Conservation (phyloP, 495 filamentous ascomycete genomes). For the Neurospora intermedia region DNA sequence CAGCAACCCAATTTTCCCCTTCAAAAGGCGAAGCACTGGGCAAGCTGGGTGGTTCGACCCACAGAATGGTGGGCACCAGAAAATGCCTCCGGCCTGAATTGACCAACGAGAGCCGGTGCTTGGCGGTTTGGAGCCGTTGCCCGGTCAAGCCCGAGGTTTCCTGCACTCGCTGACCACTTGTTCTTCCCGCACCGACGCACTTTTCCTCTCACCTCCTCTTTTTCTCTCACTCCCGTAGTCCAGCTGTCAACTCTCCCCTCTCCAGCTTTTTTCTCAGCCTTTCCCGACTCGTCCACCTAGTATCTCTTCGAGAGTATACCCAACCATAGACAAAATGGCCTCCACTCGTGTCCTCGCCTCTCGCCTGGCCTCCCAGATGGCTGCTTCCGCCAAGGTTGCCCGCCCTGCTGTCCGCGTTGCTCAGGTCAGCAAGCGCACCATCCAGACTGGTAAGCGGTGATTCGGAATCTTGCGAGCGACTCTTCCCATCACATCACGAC, state of each 20-base stretch:
- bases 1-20: constrained; percentile 16
- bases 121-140: constrained; percentile 20
- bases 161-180: constrained; percentile 24
- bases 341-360: constrained; percentile 60
- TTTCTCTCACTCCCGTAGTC: constrained; percentile 32
- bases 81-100: constrained; percentile 20
- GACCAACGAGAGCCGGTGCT: constrained; percentile 20
- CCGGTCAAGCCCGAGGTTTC: constrained; percentile 28
- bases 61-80: constrained; percentile 15
- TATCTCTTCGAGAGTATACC: background rate
- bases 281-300: constrained; percentile 5
- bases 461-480: background rate
- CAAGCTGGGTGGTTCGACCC: constrained; percentile 14
- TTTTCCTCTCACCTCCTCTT: constrained; percentile 26
- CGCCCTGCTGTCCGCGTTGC: constrained; percentile 55
- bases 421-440: constrained; percentile 57
- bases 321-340: constrained; percentile 51
- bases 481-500: background rate
- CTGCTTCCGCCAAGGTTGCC: constrained; percentile 49
- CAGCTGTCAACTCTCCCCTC: constrained; percentile 28
- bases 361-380: constrained; percentile 58
- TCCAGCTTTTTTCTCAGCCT: constrained; percentile 29
- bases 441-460: constrained; percentile 39
- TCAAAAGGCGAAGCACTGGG: background rate
- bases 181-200: constrained; percentile 15